phyloP scores from a whole-genome alignment of 176 grass and related monocot genomes.

The Hyparrhenia diplandra region DNA sequence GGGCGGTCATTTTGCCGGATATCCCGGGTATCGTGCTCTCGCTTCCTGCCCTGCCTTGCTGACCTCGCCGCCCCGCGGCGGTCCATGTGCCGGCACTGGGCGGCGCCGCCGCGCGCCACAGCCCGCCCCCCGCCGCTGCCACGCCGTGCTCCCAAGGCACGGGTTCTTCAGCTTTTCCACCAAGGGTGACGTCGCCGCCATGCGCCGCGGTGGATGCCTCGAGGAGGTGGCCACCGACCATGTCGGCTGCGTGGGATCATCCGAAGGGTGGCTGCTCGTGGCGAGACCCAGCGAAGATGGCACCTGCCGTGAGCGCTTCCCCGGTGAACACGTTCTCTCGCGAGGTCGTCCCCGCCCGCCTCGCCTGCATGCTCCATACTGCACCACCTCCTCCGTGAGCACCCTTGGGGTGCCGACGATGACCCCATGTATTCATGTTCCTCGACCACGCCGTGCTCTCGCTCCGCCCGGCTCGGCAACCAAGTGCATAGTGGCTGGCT shows the following conservation, averaged over 20 bases:
- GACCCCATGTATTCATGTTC: background rate
- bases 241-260: background rate
- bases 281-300: background rate
- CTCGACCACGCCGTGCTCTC: background rate
- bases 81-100: conserved; percentile 7
- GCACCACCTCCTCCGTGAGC: background rate
- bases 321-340: conserved; percentile 4
- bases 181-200: background rate
- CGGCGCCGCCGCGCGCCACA: background rate
- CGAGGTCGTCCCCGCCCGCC: background rate
- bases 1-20: background rate
- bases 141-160: background rate
- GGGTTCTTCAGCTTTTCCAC: background rate
- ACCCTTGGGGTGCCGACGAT: background rate
- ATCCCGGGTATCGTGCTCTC: background rate
- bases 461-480: background rate
- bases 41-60: background rate
- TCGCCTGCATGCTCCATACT: background rate
- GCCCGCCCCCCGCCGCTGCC: background rate
- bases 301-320: background rate
- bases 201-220: background rate
- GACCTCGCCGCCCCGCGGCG: background rate
- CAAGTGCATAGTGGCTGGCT: background rate
- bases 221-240: background rate
- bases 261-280: background rate